Evolutionary conservation across 1,139 yeast genomes (phyloP).

Genomic region (Protomyces macrosporus): DNA sequence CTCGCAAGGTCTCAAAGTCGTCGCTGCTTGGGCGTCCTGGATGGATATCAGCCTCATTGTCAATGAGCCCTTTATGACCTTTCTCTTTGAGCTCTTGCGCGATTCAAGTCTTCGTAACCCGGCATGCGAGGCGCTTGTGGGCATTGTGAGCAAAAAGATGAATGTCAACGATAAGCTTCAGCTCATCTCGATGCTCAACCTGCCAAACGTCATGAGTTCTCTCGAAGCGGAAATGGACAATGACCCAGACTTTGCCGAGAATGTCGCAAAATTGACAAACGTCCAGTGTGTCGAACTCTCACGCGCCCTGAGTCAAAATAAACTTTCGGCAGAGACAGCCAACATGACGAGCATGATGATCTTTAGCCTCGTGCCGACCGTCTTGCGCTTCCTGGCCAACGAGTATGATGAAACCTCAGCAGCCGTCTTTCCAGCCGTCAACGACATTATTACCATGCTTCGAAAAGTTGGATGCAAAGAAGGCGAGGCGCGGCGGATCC

Average conservation of each 20-base stretch:
- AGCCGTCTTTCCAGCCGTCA: constrained; percentile 75
- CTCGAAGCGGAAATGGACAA: constrained; percentile 40
- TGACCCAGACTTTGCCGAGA: constrained; percentile 69
- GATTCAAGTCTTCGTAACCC: constrained; percentile 48
- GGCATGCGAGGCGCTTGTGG: constrained; percentile 70
- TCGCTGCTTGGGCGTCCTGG: constrained; percentile 92
- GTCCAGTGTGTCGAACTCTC: constrained; percentile 72
- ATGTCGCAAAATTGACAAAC: constrained; percentile 67
- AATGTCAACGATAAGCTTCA: constrained; percentile 77
- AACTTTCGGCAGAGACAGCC: constrained; percentile 38
- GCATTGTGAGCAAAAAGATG: constrained; percentile 88
- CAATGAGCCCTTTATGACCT: constrained; percentile 56
- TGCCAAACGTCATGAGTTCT: constrained; percentile 51
- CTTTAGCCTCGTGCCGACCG: constrained; percentile 64
- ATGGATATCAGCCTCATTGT: constrained; percentile 81
- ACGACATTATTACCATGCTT: constrained; percentile 63
- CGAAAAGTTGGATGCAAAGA: constrained; percentile 49
- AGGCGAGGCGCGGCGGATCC: constrained; percentile 43
- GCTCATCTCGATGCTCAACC: constrained; percentile 61
- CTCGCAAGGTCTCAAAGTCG: constrained; percentile 56
- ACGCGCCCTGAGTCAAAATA: constrained; percentile 54
- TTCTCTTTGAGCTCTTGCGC: constrained; percentile 60
- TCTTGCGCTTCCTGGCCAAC: constrained; percentile 64
- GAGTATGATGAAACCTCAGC: constrained; percentile 85
- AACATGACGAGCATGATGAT: constrained; percentile 48